Evolutionary conservation across 2,329 filamentous ascomycete species (phyloP).

Genomic region (Alternaria sp.): DNA sequence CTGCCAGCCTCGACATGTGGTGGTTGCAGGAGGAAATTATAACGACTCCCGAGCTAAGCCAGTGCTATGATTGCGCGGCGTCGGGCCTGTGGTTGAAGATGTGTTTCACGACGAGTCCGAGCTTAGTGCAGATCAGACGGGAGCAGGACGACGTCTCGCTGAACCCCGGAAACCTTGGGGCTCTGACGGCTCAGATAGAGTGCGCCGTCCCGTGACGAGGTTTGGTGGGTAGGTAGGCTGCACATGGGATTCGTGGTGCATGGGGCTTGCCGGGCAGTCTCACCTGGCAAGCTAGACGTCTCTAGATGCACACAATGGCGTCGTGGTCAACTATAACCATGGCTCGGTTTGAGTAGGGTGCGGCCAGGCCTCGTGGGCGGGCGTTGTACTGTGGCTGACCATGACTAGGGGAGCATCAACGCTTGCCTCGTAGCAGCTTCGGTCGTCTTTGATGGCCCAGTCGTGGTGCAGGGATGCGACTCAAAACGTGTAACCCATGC

Average conservation of each 20-base stretch:
- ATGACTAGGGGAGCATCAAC: constrained; percentile 14
- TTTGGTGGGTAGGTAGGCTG: neutral
- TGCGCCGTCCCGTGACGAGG: constrained; percentile 14
- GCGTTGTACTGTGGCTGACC: neutral
- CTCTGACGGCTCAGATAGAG: constrained; percentile 9
- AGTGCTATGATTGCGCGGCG: neutral
- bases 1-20: neutral
- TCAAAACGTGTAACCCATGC: constrained; percentile 21
- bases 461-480: constrained; percentile 13
- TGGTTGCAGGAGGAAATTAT: constrained; percentile 6
- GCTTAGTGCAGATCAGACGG: constrained; percentile 38
- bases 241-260: neutral
- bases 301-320: neutral
- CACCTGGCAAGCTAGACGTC: neutral
- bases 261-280: neutral
- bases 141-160: constrained; percentile 31
- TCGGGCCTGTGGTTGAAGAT: constrained; percentile 2
- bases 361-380: neutral
- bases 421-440: constrained; percentile 12
- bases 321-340: neutral
- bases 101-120: constrained; percentile 31
- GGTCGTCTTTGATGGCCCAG: constrained; percentile 2
- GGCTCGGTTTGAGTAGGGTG: neutral
- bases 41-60: neutral
- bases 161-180: constrained; percentile 10